Evolutionary conservation across 1,284 basidiomycete genomes (phyloP).

Genomic region (Ustilago cynodontis): DNA sequence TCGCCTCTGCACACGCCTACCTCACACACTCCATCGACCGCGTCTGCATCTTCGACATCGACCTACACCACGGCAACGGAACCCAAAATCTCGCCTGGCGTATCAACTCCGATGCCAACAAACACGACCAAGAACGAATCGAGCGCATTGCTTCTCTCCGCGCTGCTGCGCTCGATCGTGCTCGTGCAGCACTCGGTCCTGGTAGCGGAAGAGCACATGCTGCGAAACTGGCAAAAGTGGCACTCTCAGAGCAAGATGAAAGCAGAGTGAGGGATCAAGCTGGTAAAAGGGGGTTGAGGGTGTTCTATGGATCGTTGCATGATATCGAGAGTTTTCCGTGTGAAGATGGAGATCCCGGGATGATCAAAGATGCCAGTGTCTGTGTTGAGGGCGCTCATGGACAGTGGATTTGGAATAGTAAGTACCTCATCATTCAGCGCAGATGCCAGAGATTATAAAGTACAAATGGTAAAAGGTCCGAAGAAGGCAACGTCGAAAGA

Average conservation of each 20-base stretch:
- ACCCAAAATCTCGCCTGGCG: slow-evolving; percentile 92
- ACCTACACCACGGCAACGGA: slow-evolving; percentile 88
- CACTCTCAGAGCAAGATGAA: slow-evolving; percentile 32
- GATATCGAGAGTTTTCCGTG: slow-evolving; percentile 91
- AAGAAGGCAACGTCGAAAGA: slow-evolving; percentile 27
- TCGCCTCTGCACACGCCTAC: slow-evolving; percentile 93
- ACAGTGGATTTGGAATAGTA: slow-evolving; percentile 77
- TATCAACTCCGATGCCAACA: slow-evolving; percentile 84
- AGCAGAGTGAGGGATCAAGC: slow-evolving; percentile 27
- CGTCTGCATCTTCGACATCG: slow-evolving; percentile 90
- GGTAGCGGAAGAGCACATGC: slow-evolving; percentile 26
- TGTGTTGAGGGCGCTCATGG: slow-evolving; percentile 85
- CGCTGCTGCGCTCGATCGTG: slow-evolving; percentile 31
- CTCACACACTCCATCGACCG: slow-evolving; percentile 82
- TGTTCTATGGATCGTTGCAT: slow-evolving; percentile 90
- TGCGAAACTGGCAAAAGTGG: slow-evolving; percentile 19
- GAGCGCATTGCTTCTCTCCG: slow-evolving; percentile 48
- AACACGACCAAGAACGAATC: slow-evolving; percentile 47
- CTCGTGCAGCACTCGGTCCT: slow-evolving; percentile 18
- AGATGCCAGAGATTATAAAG: slow-evolving; percentile 34
- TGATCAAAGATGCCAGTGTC: slow-evolving; percentile 84
- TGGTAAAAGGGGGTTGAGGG: slow-evolving; percentile 72
- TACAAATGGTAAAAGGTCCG: slow-evolving; percentile 66
- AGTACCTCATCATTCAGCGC: slow-evolving; percentile 2
- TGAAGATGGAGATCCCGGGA: slow-evolving; percentile 84